Conservation (phyloP, 2,329 filamentous ascomycete genomes). For the Sporothrix euskadiensis region DNA sequence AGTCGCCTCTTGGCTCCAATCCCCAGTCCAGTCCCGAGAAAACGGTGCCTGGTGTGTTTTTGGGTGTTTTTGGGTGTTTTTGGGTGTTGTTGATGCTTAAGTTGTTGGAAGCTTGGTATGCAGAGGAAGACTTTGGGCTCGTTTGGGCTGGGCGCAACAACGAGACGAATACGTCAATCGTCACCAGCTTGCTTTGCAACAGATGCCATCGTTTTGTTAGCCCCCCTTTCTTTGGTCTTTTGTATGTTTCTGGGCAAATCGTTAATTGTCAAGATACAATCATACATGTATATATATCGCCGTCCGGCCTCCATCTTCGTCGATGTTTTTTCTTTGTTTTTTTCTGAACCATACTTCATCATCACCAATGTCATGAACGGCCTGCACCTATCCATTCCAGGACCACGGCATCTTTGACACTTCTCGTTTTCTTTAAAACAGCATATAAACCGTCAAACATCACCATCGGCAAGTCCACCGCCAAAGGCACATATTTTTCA, state of each 20-base stretch:
- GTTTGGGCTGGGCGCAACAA: background rate
- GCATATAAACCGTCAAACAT: background rate
- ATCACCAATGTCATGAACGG: background rate
- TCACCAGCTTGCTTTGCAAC: background rate
- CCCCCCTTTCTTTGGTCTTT: slow-evolving; percentile 5
- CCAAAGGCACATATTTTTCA: background rate
- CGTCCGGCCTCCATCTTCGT: background rate
- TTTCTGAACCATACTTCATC: background rate
- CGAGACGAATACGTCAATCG: background rate
- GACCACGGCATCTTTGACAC: background rate
- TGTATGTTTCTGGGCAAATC: background rate
- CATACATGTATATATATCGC: slow-evolving; percentile 14
- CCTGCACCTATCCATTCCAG: background rate
- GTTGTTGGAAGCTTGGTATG: background rate
- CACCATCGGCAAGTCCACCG: background rate
- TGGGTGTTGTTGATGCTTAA: background rate
- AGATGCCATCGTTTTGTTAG: background rate
- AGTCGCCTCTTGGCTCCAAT: background rate
- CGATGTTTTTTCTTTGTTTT: background rate
- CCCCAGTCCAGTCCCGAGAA: background rate
- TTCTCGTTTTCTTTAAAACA: background rate
- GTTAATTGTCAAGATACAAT: background rate
- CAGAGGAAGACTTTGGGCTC: background rate
- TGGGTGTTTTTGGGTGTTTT: too few species aligned
- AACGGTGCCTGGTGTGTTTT: background rate